phyloP scores from a whole-genome alignment of 2,329 filamentous ascomycete genomes.

The Alternaria hordeiaustralica region DNA sequence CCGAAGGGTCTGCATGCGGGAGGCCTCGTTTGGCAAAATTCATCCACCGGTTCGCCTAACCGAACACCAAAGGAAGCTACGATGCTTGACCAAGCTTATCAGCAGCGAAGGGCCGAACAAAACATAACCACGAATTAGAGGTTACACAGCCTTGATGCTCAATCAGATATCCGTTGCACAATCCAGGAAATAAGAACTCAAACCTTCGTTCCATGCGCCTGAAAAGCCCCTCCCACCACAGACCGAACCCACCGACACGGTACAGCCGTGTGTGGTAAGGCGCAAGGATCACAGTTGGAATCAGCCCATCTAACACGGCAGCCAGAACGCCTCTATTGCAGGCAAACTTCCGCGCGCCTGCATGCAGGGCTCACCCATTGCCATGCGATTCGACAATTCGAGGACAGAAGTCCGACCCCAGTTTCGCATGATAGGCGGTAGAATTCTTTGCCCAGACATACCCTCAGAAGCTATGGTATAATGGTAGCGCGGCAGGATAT shows the following conservation, averaged over 20 bases:
- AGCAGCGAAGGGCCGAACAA: background rate
- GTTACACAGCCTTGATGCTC: background rate
- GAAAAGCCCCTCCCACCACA: background rate
- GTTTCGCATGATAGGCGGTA: slow-evolving; percentile 3
- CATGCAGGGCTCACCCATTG: background rate
- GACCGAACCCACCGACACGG: slow-evolving; percentile 2
- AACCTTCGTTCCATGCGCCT: background rate
- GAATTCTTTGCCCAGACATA: slow-evolving; percentile 1
- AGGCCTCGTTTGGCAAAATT: slow-evolving; percentile 5
- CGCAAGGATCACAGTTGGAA: slow-evolving; percentile 6
- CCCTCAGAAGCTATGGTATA: background rate
- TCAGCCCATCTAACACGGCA: slow-evolving; percentile 2
- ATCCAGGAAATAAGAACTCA: background rate
- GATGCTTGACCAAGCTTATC: background rate
- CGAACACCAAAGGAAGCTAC: background rate
- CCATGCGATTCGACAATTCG: background rate
- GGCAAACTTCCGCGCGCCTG: background rate
- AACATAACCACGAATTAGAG: background rate
- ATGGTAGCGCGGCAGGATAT: background rate
- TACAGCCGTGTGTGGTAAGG: slow-evolving; percentile 4
- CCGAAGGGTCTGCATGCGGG: background rate
- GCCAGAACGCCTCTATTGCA: background rate
- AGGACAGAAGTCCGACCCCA: slow-evolving; percentile 4
- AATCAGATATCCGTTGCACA: background rate
- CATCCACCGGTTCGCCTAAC: slow-evolving; percentile 5